phyloP scores from a whole-genome alignment of 371 early-diverging fungal species.

The Coemansia sp. region DNA sequence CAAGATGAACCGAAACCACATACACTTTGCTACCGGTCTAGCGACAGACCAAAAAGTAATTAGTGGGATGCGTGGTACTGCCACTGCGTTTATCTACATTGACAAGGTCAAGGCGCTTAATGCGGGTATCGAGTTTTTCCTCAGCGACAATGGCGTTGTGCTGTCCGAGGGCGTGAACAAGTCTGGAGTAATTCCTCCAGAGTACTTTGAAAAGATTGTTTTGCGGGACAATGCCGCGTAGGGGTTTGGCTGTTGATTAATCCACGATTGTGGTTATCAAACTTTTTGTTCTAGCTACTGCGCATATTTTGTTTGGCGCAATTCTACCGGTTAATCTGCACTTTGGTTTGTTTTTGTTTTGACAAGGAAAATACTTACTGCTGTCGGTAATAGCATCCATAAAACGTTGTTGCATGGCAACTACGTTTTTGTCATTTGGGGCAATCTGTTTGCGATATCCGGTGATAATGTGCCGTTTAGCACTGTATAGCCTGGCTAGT shows the following conservation, averaged over 20 bases:
- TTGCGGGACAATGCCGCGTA: neutral
- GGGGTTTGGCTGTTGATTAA: no score
- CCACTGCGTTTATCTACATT: constrained; percentile 73
- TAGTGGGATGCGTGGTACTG: constrained; percentile 71
- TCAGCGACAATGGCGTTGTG: constrained; percentile 76
- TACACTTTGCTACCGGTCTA: constrained; percentile 79
- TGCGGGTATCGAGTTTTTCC: constrained; percentile 75
- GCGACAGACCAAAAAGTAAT: constrained; percentile 64
- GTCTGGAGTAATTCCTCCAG: constrained; percentile 57
- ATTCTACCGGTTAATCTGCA: neutral
- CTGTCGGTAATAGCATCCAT: neutral
- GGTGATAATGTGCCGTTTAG: no score
- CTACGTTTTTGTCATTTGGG: neutral
- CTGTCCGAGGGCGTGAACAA: constrained; percentile 66
- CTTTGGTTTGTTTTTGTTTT: neutral
- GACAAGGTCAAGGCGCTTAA: constrained; percentile 64
- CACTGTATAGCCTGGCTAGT: no score
- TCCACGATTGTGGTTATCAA: no score
- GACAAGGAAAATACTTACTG: neutral
- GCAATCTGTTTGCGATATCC: no score
- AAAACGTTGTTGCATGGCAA: neutral
- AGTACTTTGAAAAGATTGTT: constrained; percentile 64
- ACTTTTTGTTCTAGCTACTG: no score
- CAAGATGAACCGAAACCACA: constrained; percentile 82
- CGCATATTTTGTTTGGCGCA: neutral